Evolutionary conservation across 495 filamentous ascomycete genomes (phyloP), one percentile per base, ranked within the genome.

Genomic region (Geopyxis carbonaria): DNA sequence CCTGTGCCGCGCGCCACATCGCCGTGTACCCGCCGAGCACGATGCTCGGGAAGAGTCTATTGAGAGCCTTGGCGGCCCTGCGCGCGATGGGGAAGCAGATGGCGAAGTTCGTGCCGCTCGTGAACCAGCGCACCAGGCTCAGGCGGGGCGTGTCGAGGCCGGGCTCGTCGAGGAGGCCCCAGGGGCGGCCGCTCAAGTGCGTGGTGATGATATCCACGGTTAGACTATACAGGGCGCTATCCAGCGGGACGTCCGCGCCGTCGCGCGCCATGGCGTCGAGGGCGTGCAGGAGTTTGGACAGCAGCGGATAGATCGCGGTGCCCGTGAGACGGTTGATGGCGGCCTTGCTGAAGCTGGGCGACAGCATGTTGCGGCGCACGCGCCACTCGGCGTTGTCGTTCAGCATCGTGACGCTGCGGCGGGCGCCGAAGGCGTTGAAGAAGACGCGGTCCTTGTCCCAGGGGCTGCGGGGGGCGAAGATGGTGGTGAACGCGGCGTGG

Each of bases 261-360:
- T 14, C 14, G 5, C 24, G 18, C 7, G 7, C 7, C 7, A 36
- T 8, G 10, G 15, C 16, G 5, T 36, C 33, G 15, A 36, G 18
- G 9, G 24, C 7, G 7, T 6, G 4, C 4, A 6, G 8, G 33
- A 36, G 14, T 36, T 22, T 19, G 4, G 5, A 36, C 18, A 11
- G 9, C 15, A 6, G 9, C 33, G 9, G 21, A 7, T 15, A 36
- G 5, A 36, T 36, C 15, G 18, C 19, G 14, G 5, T 19, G 4
- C 10, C 33, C 19, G 21, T 51, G 9, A 61, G 56, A 0, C 59
- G 56, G 16, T 63, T 50, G 4, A 61, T 44, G 2, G 64, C 64
- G 25, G 68, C 60, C 1, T 63, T 72, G 7, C 67, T 72, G 51
- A 71, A 68, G 48, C 63, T 69, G 20, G 49, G 60, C 19, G 53